Percentiles rank a stretch among this genome's conserved stretches.
These are phyloP conservation scores for Pseudopithomyces maydicus DNA, from an alignment of 2,329 filamentous ascomycete genomes.

Conservation along the genomic window DNA sequence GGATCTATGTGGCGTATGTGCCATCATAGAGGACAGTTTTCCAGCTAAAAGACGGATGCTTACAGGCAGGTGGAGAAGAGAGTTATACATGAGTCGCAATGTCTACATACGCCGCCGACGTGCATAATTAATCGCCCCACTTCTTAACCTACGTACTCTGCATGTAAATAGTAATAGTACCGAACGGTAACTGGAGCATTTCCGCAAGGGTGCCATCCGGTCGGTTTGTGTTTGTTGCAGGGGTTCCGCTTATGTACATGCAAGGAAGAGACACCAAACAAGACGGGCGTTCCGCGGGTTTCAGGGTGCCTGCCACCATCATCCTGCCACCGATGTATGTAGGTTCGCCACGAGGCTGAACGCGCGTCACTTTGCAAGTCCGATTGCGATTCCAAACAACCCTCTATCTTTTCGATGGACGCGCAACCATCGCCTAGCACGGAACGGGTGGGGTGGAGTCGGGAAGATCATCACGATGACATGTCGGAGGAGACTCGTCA, in stretches of 20 bases:
- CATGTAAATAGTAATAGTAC: neutral
- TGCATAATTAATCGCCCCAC: no score
- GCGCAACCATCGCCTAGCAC: neutral
- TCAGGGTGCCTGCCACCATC: neutral
- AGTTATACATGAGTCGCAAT: neutral
- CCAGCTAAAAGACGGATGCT: neutral
- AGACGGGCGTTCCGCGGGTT: neutral
- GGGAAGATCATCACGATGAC: neutral
- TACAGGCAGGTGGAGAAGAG: neutral
- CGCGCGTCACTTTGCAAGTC: neutral
- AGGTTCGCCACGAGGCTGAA: neutral
- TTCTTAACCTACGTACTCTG: no score
- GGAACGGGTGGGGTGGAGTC: neutral
- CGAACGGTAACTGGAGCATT: neutral
- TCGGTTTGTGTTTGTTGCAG: neutral
- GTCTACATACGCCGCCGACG: no score
- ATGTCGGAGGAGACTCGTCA: neutral
- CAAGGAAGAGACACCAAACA: neutral
- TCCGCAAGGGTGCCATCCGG: neutral
- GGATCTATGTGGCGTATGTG: neutral
- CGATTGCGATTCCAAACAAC: neutral
- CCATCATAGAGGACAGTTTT: neutral
- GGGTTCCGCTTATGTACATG: neutral
- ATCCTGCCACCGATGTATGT: neutral
- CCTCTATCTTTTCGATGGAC: neutral